Conservation (phyloP, 495 filamentous ascomycete species). For the Letharia lupina region DNA sequence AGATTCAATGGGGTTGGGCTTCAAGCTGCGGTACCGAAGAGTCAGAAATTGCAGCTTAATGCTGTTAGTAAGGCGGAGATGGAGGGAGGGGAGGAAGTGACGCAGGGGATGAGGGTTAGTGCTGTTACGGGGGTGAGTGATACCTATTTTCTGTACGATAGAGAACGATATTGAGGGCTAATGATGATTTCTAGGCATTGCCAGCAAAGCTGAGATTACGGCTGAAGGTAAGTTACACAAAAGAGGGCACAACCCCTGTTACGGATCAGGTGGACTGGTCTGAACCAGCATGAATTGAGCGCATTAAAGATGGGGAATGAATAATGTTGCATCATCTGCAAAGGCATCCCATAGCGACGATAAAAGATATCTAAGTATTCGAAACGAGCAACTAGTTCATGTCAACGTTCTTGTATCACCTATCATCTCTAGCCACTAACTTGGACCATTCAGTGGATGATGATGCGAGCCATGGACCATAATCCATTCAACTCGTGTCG, state of each 20-base stretch:
- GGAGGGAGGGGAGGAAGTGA: constrained; percentile 68
- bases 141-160: constrained; percentile 3
- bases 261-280: constrained; percentile 95
- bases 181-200: constrained; percentile 41
- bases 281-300: constrained; percentile 50
- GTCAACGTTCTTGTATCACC: not conserved
- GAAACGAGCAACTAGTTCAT: not conserved
- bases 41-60: constrained; percentile 81
- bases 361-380: not conserved
- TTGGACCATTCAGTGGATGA: not conserved
- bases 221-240: constrained; percentile 73
- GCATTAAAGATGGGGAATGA: not conserved
- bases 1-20: constrained; percentile 64
- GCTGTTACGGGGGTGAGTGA: constrained; percentile 77
- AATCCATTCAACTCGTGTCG: too few species aligned
- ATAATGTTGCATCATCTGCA: not conserved
- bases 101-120: constrained; percentile 76
- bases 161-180: not conserved
- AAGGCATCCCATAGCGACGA: constrained; percentile 7
- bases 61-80: constrained; percentile 75
- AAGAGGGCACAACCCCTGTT: constrained; percentile 57
- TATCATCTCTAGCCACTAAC: not conserved
- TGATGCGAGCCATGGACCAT: not conserved
- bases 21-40: constrained; percentile 93
- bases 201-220: constrained; percentile 69